A percentile compares a stretch with the other conserved stretches of the same genome.
Conservation (phyloP, 345 rosid genomes). For the Turnera subulata region DNA sequence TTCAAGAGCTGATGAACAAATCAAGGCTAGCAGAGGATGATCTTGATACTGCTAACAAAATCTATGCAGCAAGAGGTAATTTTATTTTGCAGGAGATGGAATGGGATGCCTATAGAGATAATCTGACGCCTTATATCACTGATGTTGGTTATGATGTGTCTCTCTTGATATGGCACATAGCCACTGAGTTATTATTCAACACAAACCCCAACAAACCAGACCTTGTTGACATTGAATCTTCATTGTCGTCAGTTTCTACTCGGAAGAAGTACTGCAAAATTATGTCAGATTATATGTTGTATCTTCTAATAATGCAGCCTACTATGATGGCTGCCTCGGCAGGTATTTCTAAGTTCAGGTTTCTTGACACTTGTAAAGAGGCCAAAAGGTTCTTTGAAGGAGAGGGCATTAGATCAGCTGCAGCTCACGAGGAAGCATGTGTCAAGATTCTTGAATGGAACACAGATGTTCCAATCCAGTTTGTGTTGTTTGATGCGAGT, state of each 20-base stretch:
- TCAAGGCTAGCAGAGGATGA: conserved; percentile 37
- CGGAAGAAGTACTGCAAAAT: conserved; percentile 36
- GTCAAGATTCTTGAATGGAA: conserved; percentile 10
- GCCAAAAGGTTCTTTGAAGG: conserved; percentile 33
- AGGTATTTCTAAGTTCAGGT: conserved; percentile 46
- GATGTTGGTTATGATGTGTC: conserved; percentile 17
- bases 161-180: conserved; percentile 46
- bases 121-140: conserved; percentile 29
- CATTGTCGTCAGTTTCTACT: no score
- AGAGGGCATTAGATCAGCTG: conserved; percentile 1
- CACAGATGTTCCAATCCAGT: conserved; percentile 44
- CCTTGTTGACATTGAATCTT: no score
- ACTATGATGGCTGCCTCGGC: conserved; percentile 45
- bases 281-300: conserved; percentile 58
- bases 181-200: conserved; percentile 50
- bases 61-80: conserved; percentile 52
- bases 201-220: not conserved
- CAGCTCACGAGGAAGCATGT: conserved; percentile 18
- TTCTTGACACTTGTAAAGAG: conserved; percentile 44
- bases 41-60: conserved; percentile 39
- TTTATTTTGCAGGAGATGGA: conserved; percentile 36
- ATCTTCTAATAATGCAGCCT: conserved; percentile 49
- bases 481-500: conserved; percentile 55
- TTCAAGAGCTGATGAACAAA: conserved; percentile 33
- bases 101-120: not conserved